Percentiles rank a stretch among this genome's conserved stretches.
These are phyloP conservation scores for Omphalotus guepiniiformis DNA, from an alignment of 768 basidiomycete genomes.

Conservation along the genomic window DNA sequence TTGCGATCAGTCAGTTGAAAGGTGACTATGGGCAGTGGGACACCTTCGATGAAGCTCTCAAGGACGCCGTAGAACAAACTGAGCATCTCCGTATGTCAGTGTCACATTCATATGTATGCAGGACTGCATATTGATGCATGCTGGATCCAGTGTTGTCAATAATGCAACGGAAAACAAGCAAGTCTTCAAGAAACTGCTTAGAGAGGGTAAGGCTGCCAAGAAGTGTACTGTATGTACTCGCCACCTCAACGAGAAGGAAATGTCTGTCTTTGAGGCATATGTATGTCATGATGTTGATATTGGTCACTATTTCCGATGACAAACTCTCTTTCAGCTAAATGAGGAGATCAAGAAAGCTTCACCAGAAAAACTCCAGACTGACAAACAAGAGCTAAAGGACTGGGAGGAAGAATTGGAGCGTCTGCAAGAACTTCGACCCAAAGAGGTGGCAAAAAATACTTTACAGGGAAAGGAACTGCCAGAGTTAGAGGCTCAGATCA, in stretches of 20 bases:
- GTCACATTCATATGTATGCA: background rate
- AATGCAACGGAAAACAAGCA: conserved; percentile 17
- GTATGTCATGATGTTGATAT: conserved; percentile 37
- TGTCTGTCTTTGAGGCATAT: conserved; percentile 63
- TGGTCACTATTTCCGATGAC: background rate
- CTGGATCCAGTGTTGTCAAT: conserved; percentile 4
- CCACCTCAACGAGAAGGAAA: conserved; percentile 46
- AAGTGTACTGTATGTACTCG: conserved; percentile 77
- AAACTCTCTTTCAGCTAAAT: conserved; percentile 48
- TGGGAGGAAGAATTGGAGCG: conserved; percentile 60
- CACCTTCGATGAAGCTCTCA: conserved; percentile 44
- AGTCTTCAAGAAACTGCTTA: conserved; percentile 54
- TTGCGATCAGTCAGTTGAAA: conserved; percentile 43
- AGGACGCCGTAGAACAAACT: conserved; percentile 41
- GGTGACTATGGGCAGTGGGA: conserved; percentile 32
- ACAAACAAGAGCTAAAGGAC: conserved; percentile 39
- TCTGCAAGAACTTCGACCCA: conserved; percentile 56
- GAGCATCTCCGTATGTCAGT: conserved; percentile 41
- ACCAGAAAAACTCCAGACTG: conserved; percentile 35
- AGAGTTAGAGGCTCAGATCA: conserved; percentile 55
- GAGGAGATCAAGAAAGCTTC: conserved; percentile 56
- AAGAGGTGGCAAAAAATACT: conserved; percentile 49
- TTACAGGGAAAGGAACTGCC: conserved; percentile 65
- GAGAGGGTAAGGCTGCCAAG: conserved; percentile 57
- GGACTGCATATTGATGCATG: too few relatives aligned